These are phyloP conservation scores for Cotoneaster glaucophyllus DNA, from an alignment of 306 rosid species.

Conservation along the genomic window DNA sequence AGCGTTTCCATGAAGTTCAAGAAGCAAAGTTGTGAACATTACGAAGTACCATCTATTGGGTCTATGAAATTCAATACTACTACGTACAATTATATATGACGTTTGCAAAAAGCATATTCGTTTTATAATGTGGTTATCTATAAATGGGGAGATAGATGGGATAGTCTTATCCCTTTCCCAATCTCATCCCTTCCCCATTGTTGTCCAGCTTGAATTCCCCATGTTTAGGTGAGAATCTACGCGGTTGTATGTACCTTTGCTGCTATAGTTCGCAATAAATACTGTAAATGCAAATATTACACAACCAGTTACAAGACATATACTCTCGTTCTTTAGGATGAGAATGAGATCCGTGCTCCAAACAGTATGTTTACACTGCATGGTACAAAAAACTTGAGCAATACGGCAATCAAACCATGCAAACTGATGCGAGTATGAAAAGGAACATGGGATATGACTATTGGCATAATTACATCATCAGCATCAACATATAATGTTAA, in stretches of 20 bases:
- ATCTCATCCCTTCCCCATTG: neutral
- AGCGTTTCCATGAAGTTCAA: constrained; percentile 18
- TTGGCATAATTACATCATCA: neutral
- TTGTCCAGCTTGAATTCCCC: neutral
- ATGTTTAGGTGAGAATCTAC: neutral
- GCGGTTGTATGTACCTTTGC: neutral
- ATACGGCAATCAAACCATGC: neutral
- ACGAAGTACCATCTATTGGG: neutral
- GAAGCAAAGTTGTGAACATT: constrained; percentile 8
- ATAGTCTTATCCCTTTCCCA: neutral
- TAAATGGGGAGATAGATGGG: neutral
- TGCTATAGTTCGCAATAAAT: no score
- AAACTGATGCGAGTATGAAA: neutral
- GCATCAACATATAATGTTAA: neutral
- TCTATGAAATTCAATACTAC: neutral
- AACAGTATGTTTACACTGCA: neutral
- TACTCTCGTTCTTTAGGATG: no score
- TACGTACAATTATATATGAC: neutral
- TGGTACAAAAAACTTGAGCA: neutral
- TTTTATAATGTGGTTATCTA: neutral
- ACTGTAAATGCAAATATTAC: no score
- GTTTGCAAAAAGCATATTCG: neutral
- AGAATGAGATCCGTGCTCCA: neutral
- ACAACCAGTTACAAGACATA: neutral
- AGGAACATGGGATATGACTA: neutral